Evolutionary conservation across 75 land plant species (phyloP).

Genomic region (Selaginella moellendorffii): DNA sequence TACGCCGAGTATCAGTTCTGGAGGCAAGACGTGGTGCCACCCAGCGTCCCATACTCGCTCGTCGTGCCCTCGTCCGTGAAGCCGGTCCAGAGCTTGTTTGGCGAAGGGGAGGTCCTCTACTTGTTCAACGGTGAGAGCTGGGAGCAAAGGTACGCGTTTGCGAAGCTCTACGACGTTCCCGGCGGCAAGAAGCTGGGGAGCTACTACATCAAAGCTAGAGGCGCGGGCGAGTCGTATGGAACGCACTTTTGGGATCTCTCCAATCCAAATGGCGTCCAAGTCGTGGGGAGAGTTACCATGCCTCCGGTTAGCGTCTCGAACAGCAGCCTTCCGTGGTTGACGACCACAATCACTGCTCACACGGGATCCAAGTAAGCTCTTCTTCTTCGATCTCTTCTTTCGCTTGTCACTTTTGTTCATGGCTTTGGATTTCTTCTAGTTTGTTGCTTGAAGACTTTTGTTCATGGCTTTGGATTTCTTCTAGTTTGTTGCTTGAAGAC

Average conservation of each 20-base stretch:
- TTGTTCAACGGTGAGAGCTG: background rate
- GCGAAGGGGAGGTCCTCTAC: background rate
- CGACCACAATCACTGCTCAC: background rate
- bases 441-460: too few relatives aligned
- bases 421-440: too few relatives aligned
- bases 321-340: background rate
- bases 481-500: too few relatives aligned
- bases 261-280: background rate
- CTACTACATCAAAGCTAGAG: background rate
- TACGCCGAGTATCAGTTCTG: background rate
- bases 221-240: background rate
- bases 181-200: background rate
- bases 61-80: background rate
- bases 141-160: background rate
- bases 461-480: too few relatives aligned
- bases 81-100: background rate
- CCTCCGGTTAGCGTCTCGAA: background rate
- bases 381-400: too few relatives aligned
- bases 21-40: background rate
- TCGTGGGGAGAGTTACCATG: background rate
- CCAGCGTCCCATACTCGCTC: background rate
- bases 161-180: background rate
- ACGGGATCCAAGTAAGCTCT: background rate
- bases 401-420: too few relatives aligned
- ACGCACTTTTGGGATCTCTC: background rate